A percentile compares a stretch with the other conserved stretches of the same genome.
Evolutionary conservation across 164 flowering plant genomes (phyloP).

Genomic region (Nymphaea thermarum): DNA sequence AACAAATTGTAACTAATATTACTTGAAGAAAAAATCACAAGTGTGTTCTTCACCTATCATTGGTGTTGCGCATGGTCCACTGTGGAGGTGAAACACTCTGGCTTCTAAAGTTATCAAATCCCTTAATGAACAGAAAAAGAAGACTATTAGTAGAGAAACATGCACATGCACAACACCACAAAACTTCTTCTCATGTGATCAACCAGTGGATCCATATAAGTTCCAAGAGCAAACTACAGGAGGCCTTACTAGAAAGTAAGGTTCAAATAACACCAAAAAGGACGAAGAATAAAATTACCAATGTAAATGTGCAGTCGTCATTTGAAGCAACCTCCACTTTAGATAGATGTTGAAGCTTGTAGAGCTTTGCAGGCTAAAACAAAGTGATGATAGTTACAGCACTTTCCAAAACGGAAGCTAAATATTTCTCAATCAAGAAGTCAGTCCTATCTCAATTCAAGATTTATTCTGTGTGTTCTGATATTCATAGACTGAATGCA

Average conservation of each 20-base stretch:
- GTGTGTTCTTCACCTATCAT: constrained; percentile 58
- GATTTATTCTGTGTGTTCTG: no score
- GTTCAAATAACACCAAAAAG: no score
- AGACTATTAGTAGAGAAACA: neutral
- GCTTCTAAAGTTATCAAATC: constrained; percentile 94
- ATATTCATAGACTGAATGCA: no score
- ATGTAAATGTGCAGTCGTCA: constrained; percentile 87
- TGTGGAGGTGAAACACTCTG: constrained; percentile 97
- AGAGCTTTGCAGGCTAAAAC: constrained; percentile 80
- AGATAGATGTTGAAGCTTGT: constrained; percentile 94
- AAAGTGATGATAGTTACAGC: neutral
- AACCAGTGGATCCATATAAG: no score
- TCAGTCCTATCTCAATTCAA: neutral
- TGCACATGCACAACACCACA: neutral
- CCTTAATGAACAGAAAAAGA: constrained; percentile 25
- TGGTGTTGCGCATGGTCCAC: constrained; percentile 98
- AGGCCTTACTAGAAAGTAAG: no score
- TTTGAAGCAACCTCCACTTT: constrained; percentile 88
- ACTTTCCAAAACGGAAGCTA: neutral
- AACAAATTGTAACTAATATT: neutral
- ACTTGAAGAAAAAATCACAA: neutral
- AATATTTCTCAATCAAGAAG: neutral
- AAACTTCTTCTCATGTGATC: neutral
- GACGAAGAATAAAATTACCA: constrained; percentile 37
- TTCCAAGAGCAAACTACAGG: no score